Conservation (phyloP, 1,139 yeast species). For the Saccharomyces hybrid region DNA sequence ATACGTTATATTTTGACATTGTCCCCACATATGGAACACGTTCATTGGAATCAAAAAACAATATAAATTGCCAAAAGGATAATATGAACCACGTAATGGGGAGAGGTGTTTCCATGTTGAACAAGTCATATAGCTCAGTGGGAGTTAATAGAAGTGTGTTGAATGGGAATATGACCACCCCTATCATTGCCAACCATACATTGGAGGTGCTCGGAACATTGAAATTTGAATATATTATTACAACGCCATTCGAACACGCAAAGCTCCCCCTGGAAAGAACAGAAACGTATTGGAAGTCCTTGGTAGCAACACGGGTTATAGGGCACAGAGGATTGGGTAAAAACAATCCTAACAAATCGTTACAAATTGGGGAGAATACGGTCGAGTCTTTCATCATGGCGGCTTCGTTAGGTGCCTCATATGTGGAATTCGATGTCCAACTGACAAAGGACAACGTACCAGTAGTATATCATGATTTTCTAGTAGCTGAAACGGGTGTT, state of each 20-base stretch:
- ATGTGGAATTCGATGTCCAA: constrained; percentile 95
- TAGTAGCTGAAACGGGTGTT: constrained; percentile 92
- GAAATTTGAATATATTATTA: constrained; percentile 65
- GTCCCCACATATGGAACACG: constrained; percentile 65
- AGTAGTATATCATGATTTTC: constrained; percentile 89
- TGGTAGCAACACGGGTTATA: constrained; percentile 83
- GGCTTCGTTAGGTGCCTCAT: constrained; percentile 86
- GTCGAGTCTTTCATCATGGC: constrained; percentile 95
- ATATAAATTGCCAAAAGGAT: neutral
- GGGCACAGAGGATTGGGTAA: constrained; percentile 97
- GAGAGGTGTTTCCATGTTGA: constrained; percentile 74
- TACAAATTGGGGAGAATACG: constrained; percentile 94
- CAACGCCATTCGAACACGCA: constrained; percentile 68
- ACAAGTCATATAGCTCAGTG: constrained; percentile 56
- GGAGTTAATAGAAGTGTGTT: constrained; percentile 67
- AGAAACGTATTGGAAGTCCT: constrained; percentile 87
- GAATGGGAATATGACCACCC: constrained; percentile 61
- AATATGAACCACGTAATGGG: constrained; percentile 48
- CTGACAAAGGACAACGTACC: constrained; percentile 87
- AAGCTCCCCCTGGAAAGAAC: constrained; percentile 52
- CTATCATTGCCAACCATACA: constrained; percentile 65
- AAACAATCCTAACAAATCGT: constrained; percentile 64
- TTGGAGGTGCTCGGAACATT: constrained; percentile 73
- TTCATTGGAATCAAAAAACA: neutral
- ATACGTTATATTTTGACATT: constrained; percentile 71